Percentiles rank a stretch among this genome's conserved stretches.
phyloP scores from a whole-genome alignment of 2,329 filamentous ascomycete species.

The Polytolypa hystricis region DNA sequence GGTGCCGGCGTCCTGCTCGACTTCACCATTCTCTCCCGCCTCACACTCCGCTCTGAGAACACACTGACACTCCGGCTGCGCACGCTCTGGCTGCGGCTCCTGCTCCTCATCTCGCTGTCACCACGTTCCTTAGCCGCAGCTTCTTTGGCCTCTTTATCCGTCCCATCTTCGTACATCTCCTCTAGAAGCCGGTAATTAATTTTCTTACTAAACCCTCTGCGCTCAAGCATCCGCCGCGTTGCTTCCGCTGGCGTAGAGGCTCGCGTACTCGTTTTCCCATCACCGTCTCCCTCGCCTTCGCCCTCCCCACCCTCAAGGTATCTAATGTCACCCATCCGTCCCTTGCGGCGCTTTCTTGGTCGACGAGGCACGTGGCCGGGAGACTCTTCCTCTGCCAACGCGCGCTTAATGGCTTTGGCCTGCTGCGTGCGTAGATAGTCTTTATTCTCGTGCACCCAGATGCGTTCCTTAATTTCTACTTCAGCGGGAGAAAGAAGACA shows the following conservation, averaged over 20 bases:
- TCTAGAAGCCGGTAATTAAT: conserved; percentile 52
- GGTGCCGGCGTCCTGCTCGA: neutral
- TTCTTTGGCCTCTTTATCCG: conserved; percentile 17
- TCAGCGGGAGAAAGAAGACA: conserved; percentile 67
- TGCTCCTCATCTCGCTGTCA: neutral
- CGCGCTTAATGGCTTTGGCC: conserved; percentile 66
- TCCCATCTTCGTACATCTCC: conserved; percentile 28
- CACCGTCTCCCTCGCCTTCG: conserved; percentile 43
- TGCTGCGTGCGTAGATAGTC: conserved; percentile 84
- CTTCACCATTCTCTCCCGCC: conserved; percentile 2
- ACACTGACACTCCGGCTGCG: conserved; percentile 18
- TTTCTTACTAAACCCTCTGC: conserved; percentile 58
- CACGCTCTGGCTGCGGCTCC: conserved; percentile 6
- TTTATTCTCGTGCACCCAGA: conserved; percentile 93
- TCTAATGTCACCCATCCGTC: conserved; percentile 36
- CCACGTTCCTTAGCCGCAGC: conserved; percentile 7
- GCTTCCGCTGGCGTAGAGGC: conserved; percentile 60
- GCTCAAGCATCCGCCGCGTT: conserved; percentile 55
- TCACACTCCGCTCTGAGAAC: conserved; percentile 9
- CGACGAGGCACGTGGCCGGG: conserved; percentile 21
- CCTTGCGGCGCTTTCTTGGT: conserved; percentile 40
- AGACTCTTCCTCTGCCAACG: conserved; percentile 45
- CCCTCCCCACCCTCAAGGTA: conserved; percentile 39
- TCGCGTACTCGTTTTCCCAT: conserved; percentile 53
- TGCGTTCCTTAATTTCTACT: conserved; percentile 70